Conservation (phyloP, 805 yeast species). For the Kodamaea nitidulidarum region DNA sequence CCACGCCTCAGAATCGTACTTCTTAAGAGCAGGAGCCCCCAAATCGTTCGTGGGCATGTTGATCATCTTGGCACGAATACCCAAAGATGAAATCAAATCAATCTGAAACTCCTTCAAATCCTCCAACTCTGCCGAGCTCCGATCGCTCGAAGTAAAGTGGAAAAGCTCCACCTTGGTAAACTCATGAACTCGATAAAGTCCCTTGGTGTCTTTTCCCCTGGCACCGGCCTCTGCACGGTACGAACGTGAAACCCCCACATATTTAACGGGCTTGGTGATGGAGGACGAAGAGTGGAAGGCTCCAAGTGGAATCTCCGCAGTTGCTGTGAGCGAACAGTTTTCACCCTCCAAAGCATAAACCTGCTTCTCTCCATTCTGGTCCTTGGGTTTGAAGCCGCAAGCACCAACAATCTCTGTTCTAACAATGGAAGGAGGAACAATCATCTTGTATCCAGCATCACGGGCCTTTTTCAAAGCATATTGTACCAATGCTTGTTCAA, state of each 20-base stretch:
- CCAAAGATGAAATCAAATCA: constrained; percentile 59
- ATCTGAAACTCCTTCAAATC: constrained; percentile 62
- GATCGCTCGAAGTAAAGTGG: constrained; percentile 55
- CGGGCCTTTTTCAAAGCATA: constrained; percentile 70
- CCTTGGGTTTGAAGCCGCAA: constrained; percentile 94
- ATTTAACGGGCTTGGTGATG: constrained; percentile 50
- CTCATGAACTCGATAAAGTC: constrained; percentile 92
- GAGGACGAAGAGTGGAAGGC: constrained; percentile 60
- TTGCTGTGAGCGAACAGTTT: constrained; percentile 73
- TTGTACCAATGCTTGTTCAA: constrained; percentile 87
- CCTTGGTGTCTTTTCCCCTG: constrained; percentile 87
- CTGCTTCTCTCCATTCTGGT: constrained; percentile 80
- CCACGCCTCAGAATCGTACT: constrained; percentile 94
- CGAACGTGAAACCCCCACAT: constrained; percentile 80
- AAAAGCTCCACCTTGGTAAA: constrained; percentile 93
- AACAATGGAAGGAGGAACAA: constrained; percentile 83
- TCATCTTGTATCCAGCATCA: constrained; percentile 60
- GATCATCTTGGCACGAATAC: constrained; percentile 74
- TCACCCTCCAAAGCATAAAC: constrained; percentile 61
- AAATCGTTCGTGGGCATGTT: constrained; percentile 88
- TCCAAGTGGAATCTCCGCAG: constrained; percentile 94
- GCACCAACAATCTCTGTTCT: constrained; percentile 73
- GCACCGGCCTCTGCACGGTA: constrained; percentile 98
- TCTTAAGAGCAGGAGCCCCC: constrained; percentile 90
- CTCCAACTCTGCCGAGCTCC: constrained; percentile 52